These are phyloP conservation scores for Ploettnerulaceae sp. DNA, from an alignment of 2,329 filamentous ascomycete genomes.

Conservation along the genomic window DNA sequence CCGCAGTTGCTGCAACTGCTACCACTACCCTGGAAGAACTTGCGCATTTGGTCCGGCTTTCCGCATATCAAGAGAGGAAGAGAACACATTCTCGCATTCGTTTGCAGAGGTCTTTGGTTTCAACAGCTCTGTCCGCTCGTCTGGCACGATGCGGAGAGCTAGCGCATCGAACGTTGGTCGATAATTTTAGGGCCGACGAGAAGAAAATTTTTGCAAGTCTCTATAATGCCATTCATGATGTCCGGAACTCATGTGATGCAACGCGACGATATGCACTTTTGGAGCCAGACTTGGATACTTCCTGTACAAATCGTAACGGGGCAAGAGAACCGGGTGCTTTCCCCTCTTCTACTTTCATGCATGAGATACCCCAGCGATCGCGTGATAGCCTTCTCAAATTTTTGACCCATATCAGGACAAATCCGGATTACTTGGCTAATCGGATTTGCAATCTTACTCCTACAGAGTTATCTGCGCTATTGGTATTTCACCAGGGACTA, in stretches of 20 bases:
- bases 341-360: constrained; percentile 50
- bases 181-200: constrained; percentile 73
- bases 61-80: constrained; percentile 78
- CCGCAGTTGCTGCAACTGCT: constrained; percentile 48
- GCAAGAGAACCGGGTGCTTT: constrained; percentile 41
- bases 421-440: constrained; percentile 81
- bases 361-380: constrained; percentile 70
- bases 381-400: constrained; percentile 74
- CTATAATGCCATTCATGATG: constrained; percentile 74
- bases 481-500: constrained; percentile 71
- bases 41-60: constrained; percentile 70
- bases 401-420: constrained; percentile 74
- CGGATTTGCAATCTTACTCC: constrained; percentile 72
- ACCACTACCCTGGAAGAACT: constrained; percentile 71
- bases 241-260: constrained; percentile 71
- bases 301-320: constrained; percentile 32
- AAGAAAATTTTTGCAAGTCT: constrained; percentile 70
- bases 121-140: constrained; percentile 68
- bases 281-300: constrained; percentile 64
- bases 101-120: constrained; percentile 69
- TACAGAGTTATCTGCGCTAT: constrained; percentile 71
- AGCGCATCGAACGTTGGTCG: constrained; percentile 69
- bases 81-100: constrained; percentile 67
- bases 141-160: constrained; percentile 70
- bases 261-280: constrained; percentile 65